Base-by-base conservation (phyloP, 257 asterid species). In the Linaria vulgaris region DNA sequence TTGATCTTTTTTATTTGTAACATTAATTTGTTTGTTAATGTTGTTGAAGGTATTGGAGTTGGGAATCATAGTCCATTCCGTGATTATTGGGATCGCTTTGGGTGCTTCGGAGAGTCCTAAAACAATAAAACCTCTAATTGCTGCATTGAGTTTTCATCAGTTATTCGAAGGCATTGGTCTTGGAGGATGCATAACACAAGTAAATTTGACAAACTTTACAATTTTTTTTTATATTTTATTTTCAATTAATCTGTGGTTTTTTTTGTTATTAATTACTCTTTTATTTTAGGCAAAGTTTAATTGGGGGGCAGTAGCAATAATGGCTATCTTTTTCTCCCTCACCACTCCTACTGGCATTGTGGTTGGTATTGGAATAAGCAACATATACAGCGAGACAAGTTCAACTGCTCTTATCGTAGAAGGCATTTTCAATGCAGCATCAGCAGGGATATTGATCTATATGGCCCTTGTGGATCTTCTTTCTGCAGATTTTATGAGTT, bases 111-210 rank as follows among this genome's bases (percentile, higher is more conserved):
- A 81, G 59, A 78, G 75, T 53, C 79, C 86, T 0, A 67, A 68
- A 14, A 81, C 81, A 5, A 78, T 77, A 25, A 72, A 43, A 55
- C 83, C 83, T 48, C 64, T 81, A 4, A 59, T 81, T 47, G 83
- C 72, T 10, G 83, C 86, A 1, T 51, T 81, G 53, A 54, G 76
- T 0, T 81, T 81, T 31, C 83, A 81, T 63, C 83, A 81, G 11
- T 74, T 81, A 60, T 81, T 81, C 20, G 86, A 81, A 69, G 83
- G 86, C 44, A 72, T 81, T 1, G 86, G 86, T 2, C 83, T 81
- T 0, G 86, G 83, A 59, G 86, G 83, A 16, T 72, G 86, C 63
- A 78, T 81, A 16, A 30, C 72, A 24, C 86, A 77, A 82, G 85
- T 80, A 54, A 43, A 15, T 16, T 9, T 1, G 3, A 11, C 5